Evolutionary conservation across 805 yeast genomes (phyloP), one percentile per base, ranked within the genome.

Genomic region (Cyberlindnera petersonii): DNA sequence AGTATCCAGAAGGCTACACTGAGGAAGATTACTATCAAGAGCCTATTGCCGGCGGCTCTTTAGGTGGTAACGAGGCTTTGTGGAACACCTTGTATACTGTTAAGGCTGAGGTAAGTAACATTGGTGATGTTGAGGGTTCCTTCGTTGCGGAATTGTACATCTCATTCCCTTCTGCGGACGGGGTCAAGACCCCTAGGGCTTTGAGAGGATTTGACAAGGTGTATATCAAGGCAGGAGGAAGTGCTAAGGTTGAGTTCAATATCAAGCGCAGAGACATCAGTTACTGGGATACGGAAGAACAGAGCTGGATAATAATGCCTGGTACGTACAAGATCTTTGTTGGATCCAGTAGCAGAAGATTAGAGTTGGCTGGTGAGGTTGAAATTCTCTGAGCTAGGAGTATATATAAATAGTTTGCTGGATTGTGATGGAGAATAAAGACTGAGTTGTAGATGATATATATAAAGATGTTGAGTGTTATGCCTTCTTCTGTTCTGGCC

Each of bases 131-230:
- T 14, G 44, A 31, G 3, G 44, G 44, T 3, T 34, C 41, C 3
- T 46, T 34, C 23, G 44, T 46, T 24, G 37, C 42, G 9, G 44
- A 46, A 23, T 40, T 39, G 32, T 39, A 34, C 53, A 53, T 28
- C 33, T 43, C 17, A 9, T 41, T n/a, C 28, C 40, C 38, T 4
- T 38, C 26, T 33, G 23, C 33, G 1, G 63, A 71, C 3, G 60
- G 65, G 5, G 60, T 62, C n/a, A 63, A 66, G n/a, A 70, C 80
- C 17, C 79, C 82, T 14, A 64, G 69, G 42, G 68, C 69, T 18
- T 63, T 77, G 37, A 63, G 82, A 47, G 83, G 83, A 1, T 72
- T 75, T 47, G 82, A 76, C 30, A 77, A 78, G 51, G 68, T 74
- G 1, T 65, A 61, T 39, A 50, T 75, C 24, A 64, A 60, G 16